phyloP scores from a whole-genome alignment of 306 rosid genomes.

The Myrica gale region DNA sequence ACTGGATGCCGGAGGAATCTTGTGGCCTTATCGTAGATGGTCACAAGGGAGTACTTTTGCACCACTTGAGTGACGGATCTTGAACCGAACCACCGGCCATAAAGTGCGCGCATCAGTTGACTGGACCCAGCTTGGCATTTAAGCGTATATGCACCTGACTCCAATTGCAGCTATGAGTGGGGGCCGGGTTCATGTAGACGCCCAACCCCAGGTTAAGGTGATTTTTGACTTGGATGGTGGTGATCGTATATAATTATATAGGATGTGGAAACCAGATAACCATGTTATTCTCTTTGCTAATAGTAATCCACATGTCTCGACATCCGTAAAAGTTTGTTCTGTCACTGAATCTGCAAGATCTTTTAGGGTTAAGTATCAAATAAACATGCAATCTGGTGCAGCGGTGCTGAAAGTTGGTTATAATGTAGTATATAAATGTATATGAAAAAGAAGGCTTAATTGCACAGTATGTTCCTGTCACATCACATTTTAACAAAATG shows the following conservation, averaged over 20 bases:
- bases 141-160: not conserved
- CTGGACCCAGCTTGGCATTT: not conserved
- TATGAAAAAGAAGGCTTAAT: not conserved
- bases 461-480: too few relatives aligned
- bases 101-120: constrained; percentile 2
- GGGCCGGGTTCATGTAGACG: not conserved
- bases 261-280: not conserved
- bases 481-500: too few relatives aligned
- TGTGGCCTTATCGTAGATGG: not conserved
- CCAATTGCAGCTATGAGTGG: not conserved
- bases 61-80: constrained; percentile 12
- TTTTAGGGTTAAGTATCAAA: not conserved
- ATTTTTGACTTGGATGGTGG: too few relatives aligned
- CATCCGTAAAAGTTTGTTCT: not conserved
- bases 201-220: not conserved
- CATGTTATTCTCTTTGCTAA: not conserved
- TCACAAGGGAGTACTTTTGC: constrained; percentile 7
- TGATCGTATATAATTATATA: too few relatives aligned
- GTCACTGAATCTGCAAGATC: not conserved
- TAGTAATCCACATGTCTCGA: not conserved
- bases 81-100: constrained; percentile 21
- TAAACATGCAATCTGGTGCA: not conserved
- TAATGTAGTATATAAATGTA: not conserved
- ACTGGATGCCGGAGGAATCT: constrained; percentile 6
- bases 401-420: not conserved